Conservation (phyloP, 2,329 filamentous ascomycete species). For the Coniochaeta sp. region DNA sequence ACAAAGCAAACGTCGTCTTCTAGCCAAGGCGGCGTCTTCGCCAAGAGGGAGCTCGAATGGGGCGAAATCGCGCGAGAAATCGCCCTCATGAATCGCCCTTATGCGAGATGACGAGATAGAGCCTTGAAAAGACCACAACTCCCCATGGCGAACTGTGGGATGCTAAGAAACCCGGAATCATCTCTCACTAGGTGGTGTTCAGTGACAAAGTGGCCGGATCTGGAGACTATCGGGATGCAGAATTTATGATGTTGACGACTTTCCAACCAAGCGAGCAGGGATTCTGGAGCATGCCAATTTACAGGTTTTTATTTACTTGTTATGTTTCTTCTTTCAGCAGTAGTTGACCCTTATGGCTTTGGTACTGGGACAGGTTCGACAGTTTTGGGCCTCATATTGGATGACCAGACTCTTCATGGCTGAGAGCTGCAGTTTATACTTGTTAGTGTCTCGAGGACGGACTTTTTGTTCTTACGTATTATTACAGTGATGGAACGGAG, state of each 20-base stretch:
- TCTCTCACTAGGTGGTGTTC: background rate
- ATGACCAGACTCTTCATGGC: background rate
- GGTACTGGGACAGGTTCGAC: background rate
- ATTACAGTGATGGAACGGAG: background rate
- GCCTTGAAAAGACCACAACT: background rate
- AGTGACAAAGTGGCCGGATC: background rate
- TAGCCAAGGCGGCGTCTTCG: slow-evolving; percentile 25
- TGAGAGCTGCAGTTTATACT: background rate
- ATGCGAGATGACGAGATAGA: slow-evolving; percentile 51
- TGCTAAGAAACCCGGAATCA: background rate
- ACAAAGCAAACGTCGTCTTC: slow-evolving; percentile 38
- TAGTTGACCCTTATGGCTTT: background rate
- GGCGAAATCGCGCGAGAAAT: slow-evolving; percentile 81
- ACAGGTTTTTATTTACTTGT: background rate
- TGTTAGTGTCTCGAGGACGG: background rate
- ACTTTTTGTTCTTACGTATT: no score
- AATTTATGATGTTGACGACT: background rate
- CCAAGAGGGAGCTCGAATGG: slow-evolving; percentile 82
- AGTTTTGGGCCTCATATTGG: background rate
- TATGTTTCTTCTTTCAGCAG: background rate
- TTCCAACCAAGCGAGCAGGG: background rate
- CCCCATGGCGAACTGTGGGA: no score
- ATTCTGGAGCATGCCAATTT: background rate
- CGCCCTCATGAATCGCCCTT: slow-evolving; percentile 91
- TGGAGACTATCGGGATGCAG: background rate